A percentile compares a stretch with the other conserved stretches of the same genome.
Conservation (phyloP, 2,329 filamentous ascomycete species). For the Tolypocladium paradoxum region DNA sequence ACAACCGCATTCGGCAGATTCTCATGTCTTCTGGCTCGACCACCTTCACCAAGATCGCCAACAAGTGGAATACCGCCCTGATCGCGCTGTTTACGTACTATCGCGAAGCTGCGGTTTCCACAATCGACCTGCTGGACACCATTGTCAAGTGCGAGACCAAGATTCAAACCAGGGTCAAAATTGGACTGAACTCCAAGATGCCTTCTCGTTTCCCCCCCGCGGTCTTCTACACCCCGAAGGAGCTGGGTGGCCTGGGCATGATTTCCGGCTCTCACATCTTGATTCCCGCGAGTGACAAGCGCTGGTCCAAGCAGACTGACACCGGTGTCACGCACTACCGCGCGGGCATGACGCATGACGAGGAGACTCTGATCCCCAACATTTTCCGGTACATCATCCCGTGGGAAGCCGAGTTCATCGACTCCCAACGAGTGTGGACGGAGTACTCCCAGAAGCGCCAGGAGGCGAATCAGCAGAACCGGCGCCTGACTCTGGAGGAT, state of each 20-base stretch:
- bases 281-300: conserved; percentile 93
- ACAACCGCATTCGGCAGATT: conserved; percentile 96
- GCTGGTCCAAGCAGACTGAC: conserved; percentile 97
- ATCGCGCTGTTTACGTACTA: conserved; percentile 99
- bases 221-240: conserved; percentile 98
- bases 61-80: conserved; percentile 98
- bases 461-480: conserved; percentile 95
- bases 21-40: conserved; percentile 99
- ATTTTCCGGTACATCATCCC: conserved; percentile 99
- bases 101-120: conserved; percentile 92
- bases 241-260: conserved; percentile 94
- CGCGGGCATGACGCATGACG: conserved; percentile 94
- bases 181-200: conserved; percentile 98
- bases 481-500: conserved; percentile 87
- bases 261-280: conserved; percentile 97
- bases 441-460: conserved; percentile 97
- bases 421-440: conserved; percentile 97
- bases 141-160: conserved; percentile 99
- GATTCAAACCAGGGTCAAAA: conserved; percentile 98
- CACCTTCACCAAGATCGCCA: conserved; percentile 98
- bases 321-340: conserved; percentile 95
- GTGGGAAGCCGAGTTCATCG: conserved; percentile 98
- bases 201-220: conserved; percentile 95
- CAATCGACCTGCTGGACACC: conserved; percentile 84
- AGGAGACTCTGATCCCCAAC: conserved; percentile 95